Evolutionary conservation across 1,139 yeast genomes (phyloP).

Genomic region (Pichia inconspicua): DNA sequence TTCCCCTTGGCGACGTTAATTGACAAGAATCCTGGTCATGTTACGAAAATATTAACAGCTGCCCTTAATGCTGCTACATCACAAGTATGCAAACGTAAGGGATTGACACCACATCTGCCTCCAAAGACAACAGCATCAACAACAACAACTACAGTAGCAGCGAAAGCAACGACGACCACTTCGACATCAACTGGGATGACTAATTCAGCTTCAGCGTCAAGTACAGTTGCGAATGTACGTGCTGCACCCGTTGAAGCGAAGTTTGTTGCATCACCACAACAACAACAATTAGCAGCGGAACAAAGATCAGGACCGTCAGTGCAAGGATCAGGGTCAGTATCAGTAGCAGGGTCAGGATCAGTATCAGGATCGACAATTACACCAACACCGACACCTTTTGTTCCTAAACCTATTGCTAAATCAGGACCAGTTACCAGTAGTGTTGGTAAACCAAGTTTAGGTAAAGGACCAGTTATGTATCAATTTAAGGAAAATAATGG

Average conservation of each 20-base stretch:
- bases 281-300: not conserved
- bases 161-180: too few species aligned
- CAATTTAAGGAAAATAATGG: constrained; percentile 5
- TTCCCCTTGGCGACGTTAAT: constrained; percentile 74
- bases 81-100: constrained; percentile 42
- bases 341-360: too few species aligned
- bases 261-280: not conserved
- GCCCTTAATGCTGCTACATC: constrained; percentile 76
- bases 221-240: not conserved
- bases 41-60: constrained; percentile 73
- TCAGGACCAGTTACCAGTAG: not conserved
- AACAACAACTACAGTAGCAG: constrained; percentile 16
- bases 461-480: not conserved
- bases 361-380: too few species aligned
- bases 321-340: too few species aligned
- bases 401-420: not conserved
- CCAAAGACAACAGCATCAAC: constrained; percentile 17
- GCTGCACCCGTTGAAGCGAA: not conserved
- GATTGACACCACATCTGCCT: constrained; percentile 19
- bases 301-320: constrained; percentile 17
- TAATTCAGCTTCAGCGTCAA: too few species aligned
- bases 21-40: constrained; percentile 82
- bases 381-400: not conserved
- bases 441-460: not conserved
- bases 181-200: too few species aligned